Conservation (phyloP, 108 stramenopile species). For the Stephanodiscus minutulus region DNA sequence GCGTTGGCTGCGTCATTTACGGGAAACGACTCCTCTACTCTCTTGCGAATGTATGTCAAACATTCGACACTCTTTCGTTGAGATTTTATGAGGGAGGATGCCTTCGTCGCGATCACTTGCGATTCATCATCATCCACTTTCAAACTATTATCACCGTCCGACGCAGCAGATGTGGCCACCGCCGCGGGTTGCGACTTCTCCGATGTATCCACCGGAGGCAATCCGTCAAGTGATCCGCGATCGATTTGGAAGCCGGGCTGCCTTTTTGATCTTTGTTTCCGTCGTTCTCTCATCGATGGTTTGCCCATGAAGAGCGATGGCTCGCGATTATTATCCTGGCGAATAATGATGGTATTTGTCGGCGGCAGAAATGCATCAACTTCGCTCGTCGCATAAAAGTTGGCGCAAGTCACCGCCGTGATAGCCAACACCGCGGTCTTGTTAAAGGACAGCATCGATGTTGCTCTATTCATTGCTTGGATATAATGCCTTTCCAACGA, state of each 20-base stretch:
- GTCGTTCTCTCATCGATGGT: conserved; percentile 42
- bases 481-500: not conserved
- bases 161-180: not conserved
- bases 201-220: conserved; percentile 20
- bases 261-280: conserved; percentile 30
- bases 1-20: conserved; percentile 17
- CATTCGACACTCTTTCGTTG: conserved; percentile 43
- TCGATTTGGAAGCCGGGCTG: conserved; percentile 14
- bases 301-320: conserved; percentile 34
- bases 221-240: conserved; percentile 8
- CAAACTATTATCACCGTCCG: not conserved
- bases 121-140: not conserved
- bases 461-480: not conserved
- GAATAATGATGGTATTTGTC: conserved; percentile 3
- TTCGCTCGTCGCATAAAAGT: not conserved
- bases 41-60: conserved; percentile 34
- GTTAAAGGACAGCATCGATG: not conserved
- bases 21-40: conserved; percentile 45
- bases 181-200: conserved; percentile 17
- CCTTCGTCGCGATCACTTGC: conserved; percentile 20
- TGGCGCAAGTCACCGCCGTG: not conserved
- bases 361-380: conserved; percentile 7
- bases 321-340: not conserved
- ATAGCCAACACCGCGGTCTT: not conserved
- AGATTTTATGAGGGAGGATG: conserved; percentile 36